These are phyloP conservation scores for Conringia planisiliqua DNA, from an alignment of 345 rosid species.

Conservation along the genomic window DNA sequence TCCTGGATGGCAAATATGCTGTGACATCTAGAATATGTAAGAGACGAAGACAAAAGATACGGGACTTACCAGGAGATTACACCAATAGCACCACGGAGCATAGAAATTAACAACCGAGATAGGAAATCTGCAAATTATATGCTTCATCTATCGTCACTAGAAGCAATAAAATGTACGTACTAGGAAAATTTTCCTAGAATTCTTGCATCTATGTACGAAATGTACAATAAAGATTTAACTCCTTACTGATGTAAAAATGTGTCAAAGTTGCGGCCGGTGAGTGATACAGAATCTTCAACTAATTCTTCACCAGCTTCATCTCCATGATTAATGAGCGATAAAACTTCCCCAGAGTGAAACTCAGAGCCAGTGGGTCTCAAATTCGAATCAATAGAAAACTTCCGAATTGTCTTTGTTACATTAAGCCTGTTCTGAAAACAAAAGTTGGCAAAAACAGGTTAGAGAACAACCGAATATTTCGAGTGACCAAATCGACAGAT, in stretches of 20 bases:
- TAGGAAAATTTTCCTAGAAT: neutral
- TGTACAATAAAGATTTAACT: constrained; percentile 11
- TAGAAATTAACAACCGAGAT: constrained; percentile 86
- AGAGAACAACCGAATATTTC: neutral
- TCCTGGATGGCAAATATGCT: constrained; percentile 3
- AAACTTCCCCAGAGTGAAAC: constrained; percentile 65
- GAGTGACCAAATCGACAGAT: neutral
- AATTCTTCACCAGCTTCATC: constrained; percentile 65
- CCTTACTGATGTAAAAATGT: constrained; percentile 70
- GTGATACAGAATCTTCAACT: constrained; percentile 58
- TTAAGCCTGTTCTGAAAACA: constrained; percentile 93
- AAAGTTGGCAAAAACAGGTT: constrained; percentile 30
- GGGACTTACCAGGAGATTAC: constrained; percentile 81
- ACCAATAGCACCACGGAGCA: constrained; percentile 99
- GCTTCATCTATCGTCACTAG: constrained; percentile 13
- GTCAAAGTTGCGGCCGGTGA: constrained; percentile 67
- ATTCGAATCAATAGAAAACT: constrained; percentile 80
- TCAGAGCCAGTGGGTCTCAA: constrained; percentile 82
- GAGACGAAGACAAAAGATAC: constrained; percentile 11
- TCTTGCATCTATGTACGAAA: constrained; percentile 1
- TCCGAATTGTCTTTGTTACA: constrained; percentile 89
- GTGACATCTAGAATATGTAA: neutral
- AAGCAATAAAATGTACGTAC: constrained; percentile 14
- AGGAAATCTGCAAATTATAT: constrained; percentile 63
- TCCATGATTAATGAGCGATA: constrained; percentile 69